Conservation (phyloP, 306 rosid species). For the Vicia villosa region DNA sequence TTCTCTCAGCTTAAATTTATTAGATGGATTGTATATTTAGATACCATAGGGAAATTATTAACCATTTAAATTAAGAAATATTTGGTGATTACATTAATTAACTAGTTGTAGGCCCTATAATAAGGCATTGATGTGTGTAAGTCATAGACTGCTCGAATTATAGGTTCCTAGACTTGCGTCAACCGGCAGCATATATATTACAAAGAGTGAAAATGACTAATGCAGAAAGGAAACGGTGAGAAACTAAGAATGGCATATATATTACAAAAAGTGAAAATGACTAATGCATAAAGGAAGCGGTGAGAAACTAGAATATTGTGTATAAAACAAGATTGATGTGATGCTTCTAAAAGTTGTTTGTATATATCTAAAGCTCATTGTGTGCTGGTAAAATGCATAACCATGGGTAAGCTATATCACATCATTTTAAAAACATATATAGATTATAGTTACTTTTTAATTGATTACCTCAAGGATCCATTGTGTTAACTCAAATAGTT, state of each 20-base stretch:
- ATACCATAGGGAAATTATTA: too few relatives aligned
- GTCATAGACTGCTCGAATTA: conserved; percentile 8
- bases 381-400: conserved; percentile 22
- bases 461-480: too few relatives aligned
- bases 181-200: neutral
- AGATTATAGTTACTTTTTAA: too few relatives aligned
- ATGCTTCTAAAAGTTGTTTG: conserved; percentile 24
- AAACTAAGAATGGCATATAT: too few relatives aligned
- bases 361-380: neutral
- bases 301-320: conserved; percentile 14
- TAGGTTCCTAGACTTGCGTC: conserved; percentile 5
- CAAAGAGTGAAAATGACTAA: conserved; percentile 31
- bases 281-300: neutral
- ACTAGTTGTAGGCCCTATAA: neutral
- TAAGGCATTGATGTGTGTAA: conserved; percentile 2
- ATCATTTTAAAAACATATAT: too few relatives aligned
- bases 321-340: conserved; percentile 22
- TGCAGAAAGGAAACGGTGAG: neutral
- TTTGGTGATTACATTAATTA: too few relatives aligned
- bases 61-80: neutral
- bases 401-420: neutral
- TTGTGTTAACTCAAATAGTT: too few relatives aligned
- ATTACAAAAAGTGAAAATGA: conserved; percentile 36
- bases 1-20: neutral
- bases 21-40: neutral